A percentile compares a stretch with the other conserved stretches of the same genome.
Conservation (phyloP, 2,329 filamentous ascomycete species). For the Lanzia echinophila region DNA sequence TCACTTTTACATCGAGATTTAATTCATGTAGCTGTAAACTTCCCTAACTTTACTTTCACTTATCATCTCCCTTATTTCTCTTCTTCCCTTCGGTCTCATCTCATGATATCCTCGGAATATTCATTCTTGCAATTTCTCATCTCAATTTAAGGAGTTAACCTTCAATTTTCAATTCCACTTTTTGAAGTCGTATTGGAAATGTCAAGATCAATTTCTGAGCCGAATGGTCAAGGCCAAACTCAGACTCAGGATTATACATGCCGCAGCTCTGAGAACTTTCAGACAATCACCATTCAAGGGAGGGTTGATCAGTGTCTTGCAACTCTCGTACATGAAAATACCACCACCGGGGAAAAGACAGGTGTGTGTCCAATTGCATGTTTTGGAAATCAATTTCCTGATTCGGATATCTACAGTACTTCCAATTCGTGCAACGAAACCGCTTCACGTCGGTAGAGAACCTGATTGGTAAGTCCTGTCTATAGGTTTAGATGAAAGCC, state of each 20-base stretch:
- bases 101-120: background rate
- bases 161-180: background rate
- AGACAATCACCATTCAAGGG: background rate
- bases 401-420: background rate
- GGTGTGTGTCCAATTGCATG: background rate
- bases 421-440: background rate
- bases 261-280: background rate
- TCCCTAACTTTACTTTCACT: background rate
- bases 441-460: constrained; percentile 26
- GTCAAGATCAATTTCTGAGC: background rate
- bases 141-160: background rate
- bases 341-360: background rate
- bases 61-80: background rate
- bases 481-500: background rate
- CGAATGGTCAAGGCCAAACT: background rate
- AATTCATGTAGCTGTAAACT: too few relatives aligned
- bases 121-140: too few relatives aligned
- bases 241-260: background rate
- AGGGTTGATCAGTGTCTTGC: background rate
- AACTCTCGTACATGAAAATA: constrained; percentile 1
- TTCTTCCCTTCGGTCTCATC: background rate
- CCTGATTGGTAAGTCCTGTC: constrained; percentile 23
- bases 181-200: background rate
- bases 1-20: too few relatives aligned
- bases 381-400: background rate